Conservation (phyloP, 495 filamentous ascomycete genomes). For the Lepraria neglecta region DNA sequence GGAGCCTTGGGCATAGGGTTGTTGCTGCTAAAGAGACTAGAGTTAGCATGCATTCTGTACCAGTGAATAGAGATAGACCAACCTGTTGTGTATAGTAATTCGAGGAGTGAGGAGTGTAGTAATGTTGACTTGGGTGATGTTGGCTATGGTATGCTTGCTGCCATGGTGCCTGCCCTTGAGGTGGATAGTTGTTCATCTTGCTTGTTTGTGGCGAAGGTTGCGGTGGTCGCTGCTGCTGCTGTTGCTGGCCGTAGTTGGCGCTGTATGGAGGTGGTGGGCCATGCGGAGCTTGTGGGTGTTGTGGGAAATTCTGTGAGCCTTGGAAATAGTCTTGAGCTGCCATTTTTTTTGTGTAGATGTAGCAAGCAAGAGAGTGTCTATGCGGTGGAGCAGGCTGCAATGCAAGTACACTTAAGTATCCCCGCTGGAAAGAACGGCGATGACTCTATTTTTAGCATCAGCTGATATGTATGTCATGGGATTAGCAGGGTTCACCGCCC, state of each 20-base stretch:
- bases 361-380: too few species aligned
- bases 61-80: neutral
- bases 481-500: neutral
- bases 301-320: slow-evolving; percentile 25
- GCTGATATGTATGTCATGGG: slow-evolving; percentile 7
- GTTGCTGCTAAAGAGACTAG: neutral
- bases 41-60: neutral
- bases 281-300: slow-evolving; percentile 21
- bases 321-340: slow-evolving; percentile 26
- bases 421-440: neutral
- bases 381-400: neutral
- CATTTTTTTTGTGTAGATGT: slow-evolving; percentile 6
- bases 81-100: slow-evolving; percentile 20
- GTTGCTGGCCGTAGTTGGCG: slow-evolving; percentile 16
- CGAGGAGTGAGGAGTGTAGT: slow-evolving; percentile 16
- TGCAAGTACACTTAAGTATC: neutral
- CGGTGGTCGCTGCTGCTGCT: slow-evolving; percentile 18
- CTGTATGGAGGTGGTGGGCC: slow-evolving; percentile 25
- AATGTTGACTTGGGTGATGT: slow-evolving; percentile 23
- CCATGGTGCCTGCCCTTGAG: slow-evolving; percentile 14
- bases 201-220: slow-evolving; percentile 18
- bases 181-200: slow-evolving; percentile 10
- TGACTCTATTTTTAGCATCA: slow-evolving; percentile 3
- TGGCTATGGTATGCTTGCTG: slow-evolving; percentile 22
- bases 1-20: slow-evolving; percentile 4